phyloP scores from a whole-genome alignment of 768 basidiomycete genomes.

The Podaxis pistillaris region DNA sequence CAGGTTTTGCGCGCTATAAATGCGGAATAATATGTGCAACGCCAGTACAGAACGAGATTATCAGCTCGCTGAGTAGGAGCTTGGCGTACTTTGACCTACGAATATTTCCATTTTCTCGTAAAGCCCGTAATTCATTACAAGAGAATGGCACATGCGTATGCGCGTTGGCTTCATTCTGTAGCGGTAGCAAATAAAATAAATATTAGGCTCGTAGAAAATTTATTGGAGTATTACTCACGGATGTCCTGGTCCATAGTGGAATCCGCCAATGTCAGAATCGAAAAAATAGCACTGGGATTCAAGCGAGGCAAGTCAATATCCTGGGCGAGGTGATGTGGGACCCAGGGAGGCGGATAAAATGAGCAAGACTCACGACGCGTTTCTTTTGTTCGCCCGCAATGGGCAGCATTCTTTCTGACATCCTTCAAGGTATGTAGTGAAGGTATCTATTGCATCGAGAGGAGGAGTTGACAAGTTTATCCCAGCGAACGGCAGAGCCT shows the following conservation, averaged over 20 bases:
- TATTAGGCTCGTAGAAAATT: background rate
- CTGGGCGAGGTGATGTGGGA: conserved; percentile 11
- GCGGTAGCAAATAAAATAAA: conserved; percentile 20
- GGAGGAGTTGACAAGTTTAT: conserved; percentile 12
- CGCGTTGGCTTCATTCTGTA: conserved; percentile 94
- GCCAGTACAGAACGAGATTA: background rate
- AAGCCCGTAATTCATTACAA: conserved; percentile 99
- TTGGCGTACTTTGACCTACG: conserved; percentile 49
- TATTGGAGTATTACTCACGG: conserved; percentile 51
- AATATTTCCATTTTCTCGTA: conserved; percentile 99
- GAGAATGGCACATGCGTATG: conserved; percentile 98
- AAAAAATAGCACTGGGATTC: conserved; percentile 91
- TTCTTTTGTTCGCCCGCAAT: conserved; percentile 81
- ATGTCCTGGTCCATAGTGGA: conserved; percentile 98
- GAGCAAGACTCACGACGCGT: conserved; percentile 68
- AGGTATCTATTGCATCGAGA: conserved; percentile 13
- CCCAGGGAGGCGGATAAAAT: conserved; percentile 16
- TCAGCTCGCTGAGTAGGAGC: background rate
- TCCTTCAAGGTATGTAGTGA: conserved; percentile 20
- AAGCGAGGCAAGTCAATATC: conserved; percentile 15
- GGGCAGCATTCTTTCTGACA: conserved; percentile 55
- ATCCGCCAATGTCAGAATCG: conserved; percentile 98
- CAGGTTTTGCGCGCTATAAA: conserved; percentile 92
- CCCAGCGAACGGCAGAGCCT: conserved; percentile 6
- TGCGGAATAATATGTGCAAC: conserved; percentile 6